phyloP scores from a whole-genome alignment of 2,329 filamentous ascomycete species.

The Lachnellula suecica region DNA sequence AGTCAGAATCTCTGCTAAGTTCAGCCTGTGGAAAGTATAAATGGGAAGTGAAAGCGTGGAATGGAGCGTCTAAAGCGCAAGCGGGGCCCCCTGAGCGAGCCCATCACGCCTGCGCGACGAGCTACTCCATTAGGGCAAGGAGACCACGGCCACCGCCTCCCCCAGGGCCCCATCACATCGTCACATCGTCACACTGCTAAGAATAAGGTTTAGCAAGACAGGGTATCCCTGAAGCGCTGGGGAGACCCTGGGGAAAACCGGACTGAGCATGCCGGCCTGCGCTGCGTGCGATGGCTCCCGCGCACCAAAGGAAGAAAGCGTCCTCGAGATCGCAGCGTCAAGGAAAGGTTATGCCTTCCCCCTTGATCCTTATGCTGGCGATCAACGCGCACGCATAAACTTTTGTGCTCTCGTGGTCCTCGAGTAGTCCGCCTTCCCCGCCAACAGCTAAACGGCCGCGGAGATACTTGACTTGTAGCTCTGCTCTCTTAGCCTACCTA shows the following conservation, averaged over 20 bases:
- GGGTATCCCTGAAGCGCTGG: neutral
- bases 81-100: neutral
- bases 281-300: neutral
- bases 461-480: too few relatives aligned
- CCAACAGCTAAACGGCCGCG: too few relatives aligned
- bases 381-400: too few relatives aligned
- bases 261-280: neutral
- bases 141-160: neutral
- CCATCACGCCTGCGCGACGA: neutral
- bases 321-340: too few relatives aligned
- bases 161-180: neutral
- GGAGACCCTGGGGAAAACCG: neutral
- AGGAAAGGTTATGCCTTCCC: too few relatives aligned
- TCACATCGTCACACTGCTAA: slow-evolving; percentile 7
- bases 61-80: neutral
- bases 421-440: too few relatives aligned
- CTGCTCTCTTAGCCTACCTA: too few relatives aligned
- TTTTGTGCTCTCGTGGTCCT: too few relatives aligned
- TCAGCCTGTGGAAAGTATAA: too few relatives aligned
- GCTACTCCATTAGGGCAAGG: neutral
- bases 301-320: neutral
- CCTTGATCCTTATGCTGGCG: too few relatives aligned
- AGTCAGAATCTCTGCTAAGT: neutral
- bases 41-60: neutral
- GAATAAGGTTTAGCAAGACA: slow-evolving; percentile 10